A percentile compares a stretch with the other conserved stretches of the same genome.
These are phyloP conservation scores for Cajanus cajan DNA, from an alignment of 306 rosid species.

Conservation along the genomic window DNA sequence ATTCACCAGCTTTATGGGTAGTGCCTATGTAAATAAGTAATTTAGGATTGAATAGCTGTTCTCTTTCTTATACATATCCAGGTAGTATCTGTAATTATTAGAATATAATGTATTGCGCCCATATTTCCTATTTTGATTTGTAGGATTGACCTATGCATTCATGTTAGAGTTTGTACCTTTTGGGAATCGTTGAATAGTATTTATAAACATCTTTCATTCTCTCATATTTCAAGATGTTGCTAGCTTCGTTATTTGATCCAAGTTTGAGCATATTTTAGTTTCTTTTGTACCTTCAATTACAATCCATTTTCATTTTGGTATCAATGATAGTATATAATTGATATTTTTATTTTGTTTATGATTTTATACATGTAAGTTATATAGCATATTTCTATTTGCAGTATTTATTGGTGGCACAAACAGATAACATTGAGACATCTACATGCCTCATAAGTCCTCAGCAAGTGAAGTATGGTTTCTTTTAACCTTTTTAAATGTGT, in stretches of 20 bases:
- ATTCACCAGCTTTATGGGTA: neutral
- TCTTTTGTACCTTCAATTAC: neutral
- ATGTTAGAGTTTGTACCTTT: neutral
- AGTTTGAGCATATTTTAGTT: neutral
- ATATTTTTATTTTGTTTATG: conserved; percentile 11
- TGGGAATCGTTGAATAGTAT: neutral
- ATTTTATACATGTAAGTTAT: neutral
- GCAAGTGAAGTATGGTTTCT: conserved; percentile 68
- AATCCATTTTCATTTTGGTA: neutral
- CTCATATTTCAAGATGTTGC: neutral
- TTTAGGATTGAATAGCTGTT: neutral
- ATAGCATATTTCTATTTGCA: conserved; percentile 41
- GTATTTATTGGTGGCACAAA: conserved; percentile 78
- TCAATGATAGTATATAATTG: neutral
- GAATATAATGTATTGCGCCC: neutral
- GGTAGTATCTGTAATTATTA: neutral
- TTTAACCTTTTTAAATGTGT: neutral
- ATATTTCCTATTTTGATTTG: neutral
- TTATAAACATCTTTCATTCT: neutral
- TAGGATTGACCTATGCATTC: neutral
- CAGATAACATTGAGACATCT: conserved; percentile 73
- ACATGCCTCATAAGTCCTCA: conserved; percentile 87
- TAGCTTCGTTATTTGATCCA: neutral
- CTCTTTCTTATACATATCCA: neutral
- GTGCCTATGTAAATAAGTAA: neutral